Percentiles rank a stretch among this genome's conserved stretches.
Evolutionary conservation across 83 land plant species (phyloP).

Genomic region (Diphasiastrum complanatum): DNA sequence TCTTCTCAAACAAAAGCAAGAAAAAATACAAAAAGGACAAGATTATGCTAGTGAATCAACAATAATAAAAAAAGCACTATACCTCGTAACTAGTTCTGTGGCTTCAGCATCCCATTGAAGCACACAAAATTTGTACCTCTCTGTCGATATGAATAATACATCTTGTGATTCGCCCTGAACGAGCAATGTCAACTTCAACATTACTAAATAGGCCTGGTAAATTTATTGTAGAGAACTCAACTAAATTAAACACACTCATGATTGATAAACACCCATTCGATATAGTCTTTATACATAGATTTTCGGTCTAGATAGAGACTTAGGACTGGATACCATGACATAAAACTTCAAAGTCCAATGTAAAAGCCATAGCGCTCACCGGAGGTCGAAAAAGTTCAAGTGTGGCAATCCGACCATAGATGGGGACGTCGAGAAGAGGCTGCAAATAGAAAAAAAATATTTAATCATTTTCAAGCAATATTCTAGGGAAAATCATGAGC

Average conservation of each 20-base stretch:
- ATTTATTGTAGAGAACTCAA: no score
- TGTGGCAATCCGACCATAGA: slow-evolving; percentile 97
- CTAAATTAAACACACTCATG: no score
- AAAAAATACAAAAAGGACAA: no score
- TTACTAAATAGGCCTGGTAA: no score
- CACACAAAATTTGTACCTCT: slow-evolving; percentile 97
- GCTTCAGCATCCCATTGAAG: slow-evolving; percentile 94
- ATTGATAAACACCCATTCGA: no score
- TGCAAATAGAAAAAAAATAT: slow-evolving; percentile 30
- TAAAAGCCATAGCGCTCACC: slow-evolving; percentile 39
- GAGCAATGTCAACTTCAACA: slow-evolving; percentile 4
- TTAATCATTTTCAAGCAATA: not conserved
- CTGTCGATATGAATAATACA: slow-evolving; percentile 88
- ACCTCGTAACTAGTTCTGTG: slow-evolving; percentile 88
- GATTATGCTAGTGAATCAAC: not conserved
- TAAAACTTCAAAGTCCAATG: not conserved
- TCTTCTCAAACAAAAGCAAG: no score
- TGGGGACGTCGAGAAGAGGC: slow-evolving; percentile 98
- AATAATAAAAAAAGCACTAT: not conserved
- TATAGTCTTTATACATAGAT: no score
- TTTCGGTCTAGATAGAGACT: not conserved
- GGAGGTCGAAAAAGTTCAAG: slow-evolving; percentile 95
- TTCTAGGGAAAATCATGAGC: no score
- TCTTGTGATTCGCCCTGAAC: slow-evolving; percentile 96
- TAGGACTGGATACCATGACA: not conserved